Evolutionary conservation across 225 moss, liverwort and hornwort genomes (phyloP), one percentile per base, ranked within the genome.

Genomic region (Marchantia polymorpha): DNA sequence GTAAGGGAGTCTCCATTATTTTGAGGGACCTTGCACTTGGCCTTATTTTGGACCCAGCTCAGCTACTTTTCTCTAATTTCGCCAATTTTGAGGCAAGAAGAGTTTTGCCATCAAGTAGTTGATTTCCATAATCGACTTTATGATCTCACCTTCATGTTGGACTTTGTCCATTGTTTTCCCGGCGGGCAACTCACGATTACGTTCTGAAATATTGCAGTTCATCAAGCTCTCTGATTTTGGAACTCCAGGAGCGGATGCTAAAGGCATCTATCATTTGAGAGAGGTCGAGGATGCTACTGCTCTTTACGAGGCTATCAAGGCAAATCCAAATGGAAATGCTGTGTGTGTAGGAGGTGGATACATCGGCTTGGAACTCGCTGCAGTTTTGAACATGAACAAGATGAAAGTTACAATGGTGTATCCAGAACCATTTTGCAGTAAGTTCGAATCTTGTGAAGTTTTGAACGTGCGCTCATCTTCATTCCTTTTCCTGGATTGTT

Each of bases 321-420:
- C 85, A 39, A 92, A 82, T 74, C 89, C 93, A 49, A 83, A 84
- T 78, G 88, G 90, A 14, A 84, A 86, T 72, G 96, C 96, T 39
- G 92, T 97, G 68, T 92, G 93, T 78, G 94, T 97, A 1, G 96
- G 96, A 75, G 96, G 96, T 68, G 96, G 96, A 60, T 97, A 97
- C 79, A 97, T 97, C 82, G 96, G 96, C 22, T 64, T 97, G 86
- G 96, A 97, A 85, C 64, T 90, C 8, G 86, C 96, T 14, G 92
- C 96, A 0, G 89, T 89, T 31, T 81, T 97, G 81, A 85, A 76
- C 25, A 84, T 86, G 75, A 97, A 97, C 72, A 87, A 91, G 15
- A 83, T 94, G 12, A 87, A 86, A 81, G 91, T 91, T 39, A 87
- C 94, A 54, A 97, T 97, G 88, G 86, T 89, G 60, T 89, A 89